Evolutionary conservation across 371 early-diverging fungal genomes (phyloP), one percentile per base, ranked within the genome.

Genomic region (Mucor velutinosus): DNA sequence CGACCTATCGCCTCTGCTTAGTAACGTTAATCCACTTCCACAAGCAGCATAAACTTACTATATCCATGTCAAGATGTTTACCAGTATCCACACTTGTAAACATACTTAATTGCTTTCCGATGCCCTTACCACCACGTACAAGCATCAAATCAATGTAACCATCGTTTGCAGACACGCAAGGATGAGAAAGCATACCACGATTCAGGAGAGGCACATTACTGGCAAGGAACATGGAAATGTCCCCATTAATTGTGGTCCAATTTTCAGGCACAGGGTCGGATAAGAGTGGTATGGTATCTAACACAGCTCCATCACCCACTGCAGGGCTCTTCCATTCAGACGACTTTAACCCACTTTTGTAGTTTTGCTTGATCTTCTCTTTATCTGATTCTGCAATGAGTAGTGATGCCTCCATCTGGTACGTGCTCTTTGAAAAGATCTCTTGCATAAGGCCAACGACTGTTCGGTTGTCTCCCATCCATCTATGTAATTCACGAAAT

Each of bases 391-490:
- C 85, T 4, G 67, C 80, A 27, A 88, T 73, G 41, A 86, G 79
- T 12, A 86, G 66, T 0, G 85, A 76, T 1, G 82, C 73, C 59
- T 87, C 78, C 21, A 84, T 71, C 7, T 72, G 59, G 56, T 87
- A 87, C 7, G 76, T 75, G 35, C 76, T 51, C 7, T 78, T 70
- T 0, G 79, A 67, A 60, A 89, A 65, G 1, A 88, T 79, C 23
- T 82, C 81, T 57, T 88, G 76, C 39, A 89, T 27, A 15, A 84
- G 68, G 4, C 87, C 83, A 7, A 85, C 49, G 0, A 82, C 69
- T 1, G 83, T 77, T n/a, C 89, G 82, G 0, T 83, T 72, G 67
- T 85, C 87, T 14, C 88, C 88, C 88, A 89, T 86, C 87, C 87
- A 89, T 51, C 89, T 53, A 21, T 21, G 1, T 47, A 7, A 0